Conservation (phyloP, 2,329 filamentous ascomycete genomes). For the Fusarium temperatum region DNA sequence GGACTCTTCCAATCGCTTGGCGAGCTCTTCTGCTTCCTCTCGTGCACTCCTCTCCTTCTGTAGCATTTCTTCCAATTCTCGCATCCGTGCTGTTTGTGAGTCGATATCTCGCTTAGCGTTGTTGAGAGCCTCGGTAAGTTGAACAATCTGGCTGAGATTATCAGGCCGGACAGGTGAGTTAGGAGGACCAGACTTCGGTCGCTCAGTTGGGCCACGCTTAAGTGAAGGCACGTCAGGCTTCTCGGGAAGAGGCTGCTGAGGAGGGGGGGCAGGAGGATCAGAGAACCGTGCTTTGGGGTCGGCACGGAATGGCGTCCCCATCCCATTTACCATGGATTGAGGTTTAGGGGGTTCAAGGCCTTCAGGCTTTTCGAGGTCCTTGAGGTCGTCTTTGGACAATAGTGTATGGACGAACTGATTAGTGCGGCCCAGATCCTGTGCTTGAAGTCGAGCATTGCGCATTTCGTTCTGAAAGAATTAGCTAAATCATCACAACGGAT, state of each 20-base stretch:
- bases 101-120: conserved; percentile 88
- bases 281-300: conserved; percentile 88
- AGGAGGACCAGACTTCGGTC: conserved; percentile 66
- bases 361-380: conserved; percentile 64
- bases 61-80: conserved; percentile 78
- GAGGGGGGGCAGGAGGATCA: conserved; percentile 91
- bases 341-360: conserved; percentile 58
- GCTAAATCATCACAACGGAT: neutral
- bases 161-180: conserved; percentile 69
- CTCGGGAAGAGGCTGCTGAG: conserved; percentile 91
- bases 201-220: conserved; percentile 80
- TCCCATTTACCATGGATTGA: conserved; percentile 60
- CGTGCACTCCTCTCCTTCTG: conserved; percentile 82
- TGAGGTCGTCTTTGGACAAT: conserved; percentile 74
- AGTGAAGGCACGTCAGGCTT: conserved; percentile 85
- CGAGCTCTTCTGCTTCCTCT: conserved; percentile 83
- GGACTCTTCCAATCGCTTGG: conserved; percentile 72
- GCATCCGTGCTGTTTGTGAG: conserved; percentile 80
- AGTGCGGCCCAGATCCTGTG: conserved; percentile 84
- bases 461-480: conserved; percentile 77
- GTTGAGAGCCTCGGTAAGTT: conserved; percentile 85
- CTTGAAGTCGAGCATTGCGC: conserved; percentile 87
- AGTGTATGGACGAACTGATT: conserved; percentile 82
- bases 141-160: conserved; percentile 77
- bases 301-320: conserved; percentile 65